These are phyloP conservation scores for Cavenderia fasciculata DNA, from an alignment of 78 protist species.

Conservation along the genomic window DNA sequence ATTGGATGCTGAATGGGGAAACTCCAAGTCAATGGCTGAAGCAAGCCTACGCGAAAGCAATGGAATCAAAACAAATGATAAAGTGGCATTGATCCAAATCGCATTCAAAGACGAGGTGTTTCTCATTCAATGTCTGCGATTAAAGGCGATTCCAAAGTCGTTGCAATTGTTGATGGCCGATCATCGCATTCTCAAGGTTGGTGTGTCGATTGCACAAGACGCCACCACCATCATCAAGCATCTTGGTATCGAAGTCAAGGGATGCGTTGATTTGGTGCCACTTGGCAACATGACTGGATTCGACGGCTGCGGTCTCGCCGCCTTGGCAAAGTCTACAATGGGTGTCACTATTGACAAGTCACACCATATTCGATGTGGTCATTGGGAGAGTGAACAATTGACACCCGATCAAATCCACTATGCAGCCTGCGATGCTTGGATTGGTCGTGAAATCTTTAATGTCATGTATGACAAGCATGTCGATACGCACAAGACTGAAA, in stretches of 20 bases:
- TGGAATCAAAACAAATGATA: background rate
- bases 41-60: background rate
- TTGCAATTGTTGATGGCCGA: conserved; percentile 6
- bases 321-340: conserved; percentile 4
- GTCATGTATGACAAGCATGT: background rate
- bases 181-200: conserved; percentile 60
- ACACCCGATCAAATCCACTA: conserved; percentile 55
- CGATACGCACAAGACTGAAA: background rate
- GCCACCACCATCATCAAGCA: conserved; percentile 20
- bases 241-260: conserved; percentile 1
- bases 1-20: conserved; percentile 23
- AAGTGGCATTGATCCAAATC: conserved; percentile 51
- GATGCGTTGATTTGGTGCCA: conserved; percentile 72
- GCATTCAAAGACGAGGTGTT: background rate
- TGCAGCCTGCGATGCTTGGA: conserved; percentile 80
- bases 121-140: conserved; percentile 14
- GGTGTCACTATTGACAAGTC: conserved; percentile 1
- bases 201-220: conserved; percentile 66
- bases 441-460: conserved; percentile 34
- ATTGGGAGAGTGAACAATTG: conserved; percentile 46
- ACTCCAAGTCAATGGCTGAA: too few relatives aligned
- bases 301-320: conserved; percentile 64
- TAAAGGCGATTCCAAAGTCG: conserved; percentile 2
- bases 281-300: conserved; percentile 20
- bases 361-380: conserved; percentile 46